Evolutionary conservation across 1,284 basidiomycete species (phyloP), one percentile per base, ranked within the genome.

Genomic region (Anthracocystis panici-leucophaei): DNA sequence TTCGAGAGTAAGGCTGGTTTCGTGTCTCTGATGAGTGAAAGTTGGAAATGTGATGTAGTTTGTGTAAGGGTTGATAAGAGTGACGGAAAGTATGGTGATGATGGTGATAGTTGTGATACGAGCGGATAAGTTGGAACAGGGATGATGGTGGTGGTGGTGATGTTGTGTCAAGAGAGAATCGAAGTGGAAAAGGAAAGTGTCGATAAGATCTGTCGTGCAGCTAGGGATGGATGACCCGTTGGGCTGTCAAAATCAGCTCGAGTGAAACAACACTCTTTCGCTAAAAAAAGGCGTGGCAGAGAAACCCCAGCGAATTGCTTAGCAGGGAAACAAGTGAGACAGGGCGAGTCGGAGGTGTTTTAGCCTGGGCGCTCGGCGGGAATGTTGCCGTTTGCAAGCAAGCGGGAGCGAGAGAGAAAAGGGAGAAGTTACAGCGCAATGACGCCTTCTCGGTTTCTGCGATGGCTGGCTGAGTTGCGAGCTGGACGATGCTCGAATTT

Each of bases 391-490:
- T 46, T 25, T 16, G 44, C 23, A 25, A 46, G 48, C 20, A 18
- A 31, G 41, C 29, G 55, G 41, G 42, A 48, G 11, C 21, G 33
- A 35, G 40, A 21, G 5, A 16, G 35, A 52, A 21, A 33, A 27
- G 35, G 31, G 60, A 65, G 62, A 64, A 70, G 62, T 70, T 64
- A 67, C 54, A 57, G 35, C 5, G 3, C 29, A 46, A 31, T 48
- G 53, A 64, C 60, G 52, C 56, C 61, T 63, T 31, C 7, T 57
- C 41, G 16, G 48, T 11, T 38, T 31, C 33, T 21, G 42, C 54
- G 50, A 40, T 42, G 56, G 61, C 49, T 42, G 56, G 61, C 49
- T 59, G 61, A 49, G 46, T 63, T 50, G 33, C 20, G 49, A 51
- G 49, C 14, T 16, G 11, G 35, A 38, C 35, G 35, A 48, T n/a